phyloP scores from a whole-genome alignment of 352 stramenopile genomes.

The Pythium oligandrum region DNA sequence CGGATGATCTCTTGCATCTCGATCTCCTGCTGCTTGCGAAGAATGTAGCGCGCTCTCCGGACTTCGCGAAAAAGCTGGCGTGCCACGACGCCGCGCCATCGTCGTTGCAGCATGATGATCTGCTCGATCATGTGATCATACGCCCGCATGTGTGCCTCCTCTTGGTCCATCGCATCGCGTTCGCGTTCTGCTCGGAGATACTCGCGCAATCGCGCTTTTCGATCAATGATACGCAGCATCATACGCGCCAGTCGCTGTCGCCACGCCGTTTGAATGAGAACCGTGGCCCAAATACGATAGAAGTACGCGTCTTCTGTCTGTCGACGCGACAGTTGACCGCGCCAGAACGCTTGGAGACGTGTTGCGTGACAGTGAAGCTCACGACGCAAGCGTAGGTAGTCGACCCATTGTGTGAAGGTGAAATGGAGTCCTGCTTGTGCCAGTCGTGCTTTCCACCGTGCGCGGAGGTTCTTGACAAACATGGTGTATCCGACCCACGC shows the following conservation, averaged over 20 bases:
- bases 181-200: slow-evolving; percentile 67
- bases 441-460: slow-evolving; percentile 37
- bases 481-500: slow-evolving; percentile 40
- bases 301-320: slow-evolving; percentile 58
- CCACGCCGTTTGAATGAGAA: slow-evolving; percentile 74
- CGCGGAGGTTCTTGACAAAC: slow-evolving; percentile 36
- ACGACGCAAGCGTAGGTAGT: slow-evolving; percentile 24
- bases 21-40: slow-evolving; percentile 60
- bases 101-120: slow-evolving; percentile 61
- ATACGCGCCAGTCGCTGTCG: slow-evolving; percentile 44
- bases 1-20: slow-evolving; percentile 66
- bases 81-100: slow-evolving; percentile 66
- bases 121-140: slow-evolving; percentile 51
- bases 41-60: slow-evolving; percentile 43
- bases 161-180: slow-evolving; percentile 42
- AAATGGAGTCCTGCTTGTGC: slow-evolving; percentile 48
- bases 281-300: slow-evolving; percentile 47
- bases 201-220: slow-evolving; percentile 56
- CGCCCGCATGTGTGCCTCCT: slow-evolving; percentile 34
- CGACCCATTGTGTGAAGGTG: slow-evolving; percentile 46
- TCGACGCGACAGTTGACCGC: slow-evolving; percentile 35
- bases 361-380: slow-evolving; percentile 30
- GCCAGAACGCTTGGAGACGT: slow-evolving; percentile 61
- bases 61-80: slow-evolving; percentile 60
- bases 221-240: slow-evolving; percentile 42